phyloP scores from a whole-genome alignment of 805 yeast species.

The Scheffersomyces ergatensis region DNA sequence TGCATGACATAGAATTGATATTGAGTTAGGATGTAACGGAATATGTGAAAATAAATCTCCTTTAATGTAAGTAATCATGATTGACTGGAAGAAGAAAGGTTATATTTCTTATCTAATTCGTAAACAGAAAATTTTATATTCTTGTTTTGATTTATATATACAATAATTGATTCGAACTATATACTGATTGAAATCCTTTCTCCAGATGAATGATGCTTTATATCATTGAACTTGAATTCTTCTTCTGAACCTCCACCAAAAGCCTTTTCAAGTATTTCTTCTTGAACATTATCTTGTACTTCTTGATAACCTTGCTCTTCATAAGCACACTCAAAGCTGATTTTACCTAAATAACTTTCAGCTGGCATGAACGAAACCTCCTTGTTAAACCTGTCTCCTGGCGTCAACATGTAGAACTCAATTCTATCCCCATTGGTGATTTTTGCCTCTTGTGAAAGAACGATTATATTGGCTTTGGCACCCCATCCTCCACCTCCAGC shows the following conservation, averaged over 20 bases:
- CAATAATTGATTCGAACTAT: slow-evolving; percentile 1
- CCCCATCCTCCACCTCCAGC: slow-evolving; percentile 85
- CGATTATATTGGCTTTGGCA: slow-evolving; percentile 63
- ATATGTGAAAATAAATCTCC: slow-evolving; percentile 55
- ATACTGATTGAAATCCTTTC: slow-evolving; percentile 15
- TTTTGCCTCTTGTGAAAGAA: slow-evolving; percentile 56
- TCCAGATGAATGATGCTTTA: slow-evolving; percentile 27
- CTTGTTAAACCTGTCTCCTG: slow-evolving; percentile 22
- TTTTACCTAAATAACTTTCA: slow-evolving; percentile 4
- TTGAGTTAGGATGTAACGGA: slow-evolving; percentile 18
- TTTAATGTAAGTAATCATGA: slow-evolving; percentile 45
- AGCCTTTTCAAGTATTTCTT: slow-evolving; percentile 9
- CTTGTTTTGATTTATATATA: slow-evolving; percentile 1
- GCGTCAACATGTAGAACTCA: slow-evolving; percentile 45
- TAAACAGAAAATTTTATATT: too few relatives aligned
- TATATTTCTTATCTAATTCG: too few relatives aligned
- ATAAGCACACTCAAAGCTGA: slow-evolving; percentile 29
- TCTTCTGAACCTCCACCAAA: slow-evolving; percentile 34
- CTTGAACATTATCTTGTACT: neutral
- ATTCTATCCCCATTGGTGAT: slow-evolving; percentile 44
- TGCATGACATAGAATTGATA: slow-evolving; percentile 64
- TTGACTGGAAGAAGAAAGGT: neutral
- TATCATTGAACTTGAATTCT: slow-evolving; percentile 25
- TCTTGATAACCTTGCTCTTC: slow-evolving; percentile 24
- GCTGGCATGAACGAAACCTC: slow-evolving; percentile 3